These are phyloP conservation scores for Ophiostoma himal-ulmi DNA, from an alignment of 2,329 filamentous ascomycete species.

Conservation along the genomic window DNA sequence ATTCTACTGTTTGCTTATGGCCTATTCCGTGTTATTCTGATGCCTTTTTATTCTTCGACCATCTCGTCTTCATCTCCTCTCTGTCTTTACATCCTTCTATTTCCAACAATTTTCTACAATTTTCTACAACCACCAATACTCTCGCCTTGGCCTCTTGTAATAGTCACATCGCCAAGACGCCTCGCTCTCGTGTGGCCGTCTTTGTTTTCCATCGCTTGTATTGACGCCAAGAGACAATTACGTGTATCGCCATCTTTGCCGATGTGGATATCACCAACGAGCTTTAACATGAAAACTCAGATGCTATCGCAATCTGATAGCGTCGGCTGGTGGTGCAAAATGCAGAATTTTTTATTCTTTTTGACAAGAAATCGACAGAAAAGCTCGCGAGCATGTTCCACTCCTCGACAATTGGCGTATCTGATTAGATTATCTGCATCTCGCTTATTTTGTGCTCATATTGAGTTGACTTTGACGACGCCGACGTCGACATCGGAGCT, in stretches of 20 bases:
- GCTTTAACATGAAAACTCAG: not conserved
- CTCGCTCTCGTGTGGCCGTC: not conserved
- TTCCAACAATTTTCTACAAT: too few species aligned
- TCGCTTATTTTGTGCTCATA: not conserved
- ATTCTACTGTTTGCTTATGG: too few species aligned
- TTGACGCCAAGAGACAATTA: not conserved
- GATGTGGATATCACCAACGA: not conserved
- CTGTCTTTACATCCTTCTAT: not conserved
- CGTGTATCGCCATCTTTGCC: not conserved
- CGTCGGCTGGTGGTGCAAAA: not conserved
- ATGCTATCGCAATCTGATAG: constrained; percentile 4
- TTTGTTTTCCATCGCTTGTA: not conserved
- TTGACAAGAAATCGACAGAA: too few species aligned
- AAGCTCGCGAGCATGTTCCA: not conserved
- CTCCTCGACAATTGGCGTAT: not conserved
- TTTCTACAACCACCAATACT: not conserved
- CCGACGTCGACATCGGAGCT: not conserved
- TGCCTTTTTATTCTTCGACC: too few species aligned
- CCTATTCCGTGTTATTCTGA: too few species aligned
- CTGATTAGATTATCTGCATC: not conserved
- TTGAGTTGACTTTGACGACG: not conserved
- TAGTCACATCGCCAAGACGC: not conserved
- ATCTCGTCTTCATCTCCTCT: not conserved
- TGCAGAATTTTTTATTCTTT: not conserved
- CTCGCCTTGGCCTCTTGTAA: not conserved